Base-by-base conservation (phyloP, 768 basidiomycete genomes). In the Suillus weaverae region DNA sequence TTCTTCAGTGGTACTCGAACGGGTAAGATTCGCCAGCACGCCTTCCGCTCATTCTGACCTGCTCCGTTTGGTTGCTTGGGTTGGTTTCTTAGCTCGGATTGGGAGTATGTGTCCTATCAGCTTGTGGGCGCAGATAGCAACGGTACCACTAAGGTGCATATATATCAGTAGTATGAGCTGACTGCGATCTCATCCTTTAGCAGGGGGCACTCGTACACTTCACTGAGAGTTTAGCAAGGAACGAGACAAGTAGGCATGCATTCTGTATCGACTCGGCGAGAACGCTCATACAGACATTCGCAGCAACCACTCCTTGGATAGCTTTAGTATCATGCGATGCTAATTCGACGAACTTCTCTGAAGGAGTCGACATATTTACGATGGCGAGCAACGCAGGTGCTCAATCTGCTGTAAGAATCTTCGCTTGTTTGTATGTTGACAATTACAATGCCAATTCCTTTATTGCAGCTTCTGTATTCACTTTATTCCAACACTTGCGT, bases 131-230 rank as follows among this genome's bases (percentile, higher is more conserved):
- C 79, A 63, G 76, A 74, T 32, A 84, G 83, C 66, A 73, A 68
- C 26, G 87, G 86, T 9, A 76, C 86, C 33, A 85, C 79, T 74
- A 83, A 86, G 79, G 91, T 89, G 69, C 65, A 82, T 62, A 56
- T 30, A 53, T 62, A 33, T 35, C 2, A 41, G 44, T 33, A 20
- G 44, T 35, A n/a, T 41, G 20, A 44, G 10, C 62, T 61, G 38
- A 44, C 33, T 7, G n/a, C 36, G 8, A 22, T 38, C 14, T 73
- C 39, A 57, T 0, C 32, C 36, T 35, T 54, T 2, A 13, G 43
- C 68, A 93, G 89, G 95, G 95, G 22, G 90, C 88, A 16, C 75
- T 97, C 44, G 87, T 96, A 36, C 92, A 92, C 73, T 96, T 97
- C 70, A 84, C 88, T 0, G 95, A 95, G 72, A 80, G 81, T 33